Base-by-base conservation (phyloP, 495 filamentous ascomycete genomes). In the Aspergillus carlsbadensis region DNA sequence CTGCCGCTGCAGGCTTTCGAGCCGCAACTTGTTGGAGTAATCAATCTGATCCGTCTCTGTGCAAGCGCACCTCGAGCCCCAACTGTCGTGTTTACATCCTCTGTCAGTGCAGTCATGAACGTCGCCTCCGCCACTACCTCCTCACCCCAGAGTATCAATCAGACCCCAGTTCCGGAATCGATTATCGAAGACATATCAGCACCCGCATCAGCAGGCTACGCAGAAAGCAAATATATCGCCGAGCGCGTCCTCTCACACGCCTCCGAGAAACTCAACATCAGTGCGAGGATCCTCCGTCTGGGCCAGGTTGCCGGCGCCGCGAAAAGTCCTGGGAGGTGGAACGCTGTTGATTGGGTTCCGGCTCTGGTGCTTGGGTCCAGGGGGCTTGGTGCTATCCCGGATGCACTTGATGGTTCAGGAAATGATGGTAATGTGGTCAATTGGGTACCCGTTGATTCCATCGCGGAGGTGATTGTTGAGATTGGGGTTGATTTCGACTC, bases 181-280 rank as follows among this genome's bases (percentile, higher is more conserved):
- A 44, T 45, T 11, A 13, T 39, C 17, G 3, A 34, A 1, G 40
- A 35, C 17, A 24, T 44, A 7, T 6, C 15, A 6, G 11, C 33
- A 2, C 8, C 40, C 6, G 40, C 41, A 8, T 24, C 33, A 10
- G 53, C 34, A 8, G 42, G 53, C n/a, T 56, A 56, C 33, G 53
- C 42, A 29, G 53, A 56, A 40, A 47, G 42, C 42, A 56, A 56
- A 34, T 56, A 47, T 15, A 26, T 56, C n/a, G 43, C 40, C 3
- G 53, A 56, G n/a, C 41, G 53, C 1, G 2, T 56, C 31, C 21
- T 46, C 14, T 10, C n/a, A 35, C 31, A 48, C 18, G 53, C 43
- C 13, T 20, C 42, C 4, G 10, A 14, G 29, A 24, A 10, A 18
- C 13, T 47, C 10, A 14, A 20, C 5, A 3, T 56, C 21, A 5